These are phyloP conservation scores for Kodamaea nitidulidarum DNA, from an alignment of 805 yeast genomes.

Conservation along the genomic window DNA sequence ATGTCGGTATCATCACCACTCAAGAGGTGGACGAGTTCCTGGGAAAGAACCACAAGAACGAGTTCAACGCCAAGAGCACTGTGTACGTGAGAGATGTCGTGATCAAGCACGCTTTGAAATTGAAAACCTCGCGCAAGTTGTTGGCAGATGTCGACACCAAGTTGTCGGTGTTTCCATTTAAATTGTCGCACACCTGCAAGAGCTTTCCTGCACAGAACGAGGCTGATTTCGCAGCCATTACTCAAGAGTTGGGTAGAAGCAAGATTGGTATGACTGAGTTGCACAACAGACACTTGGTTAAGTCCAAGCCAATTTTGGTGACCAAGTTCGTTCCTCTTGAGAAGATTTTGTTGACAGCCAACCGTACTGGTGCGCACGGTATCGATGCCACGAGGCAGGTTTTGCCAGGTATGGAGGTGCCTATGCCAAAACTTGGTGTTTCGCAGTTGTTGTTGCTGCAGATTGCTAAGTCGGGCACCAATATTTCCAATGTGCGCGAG, in stretches of 20 bases:
- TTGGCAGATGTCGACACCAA: conserved; percentile 66
- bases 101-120: conserved; percentile 69
- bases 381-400: conserved; percentile 62
- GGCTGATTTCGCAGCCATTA: conserved; percentile 22
- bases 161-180: conserved; percentile 88
- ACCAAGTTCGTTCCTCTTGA: conserved; percentile 73
- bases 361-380: conserved; percentile 65
- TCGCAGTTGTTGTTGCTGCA: conserved; percentile 65
- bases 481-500: conserved; percentile 59
- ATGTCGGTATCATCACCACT: conserved; percentile 64
- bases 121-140: conserved; percentile 68
- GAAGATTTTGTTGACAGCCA: conserved; percentile 56
- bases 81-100: conserved; percentile 83
- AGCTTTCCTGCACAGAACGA: conserved; percentile 48
- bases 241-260: conserved; percentile 41
- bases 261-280: conserved; percentile 80
- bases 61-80: conserved; percentile 60
- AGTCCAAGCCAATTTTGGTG: conserved; percentile 65
- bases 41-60: conserved; percentile 56
- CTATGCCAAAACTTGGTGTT: conserved; percentile 70
- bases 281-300: conserved; percentile 72
- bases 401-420: conserved; percentile 71
- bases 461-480: conserved; percentile 45
- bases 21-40: conserved; percentile 61
- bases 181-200: conserved; percentile 65